A percentile compares a stretch with the other conserved stretches of the same genome.
Conservation (phyloP, 768 basidiomycete genomes). For the Russula vinacea region DNA sequence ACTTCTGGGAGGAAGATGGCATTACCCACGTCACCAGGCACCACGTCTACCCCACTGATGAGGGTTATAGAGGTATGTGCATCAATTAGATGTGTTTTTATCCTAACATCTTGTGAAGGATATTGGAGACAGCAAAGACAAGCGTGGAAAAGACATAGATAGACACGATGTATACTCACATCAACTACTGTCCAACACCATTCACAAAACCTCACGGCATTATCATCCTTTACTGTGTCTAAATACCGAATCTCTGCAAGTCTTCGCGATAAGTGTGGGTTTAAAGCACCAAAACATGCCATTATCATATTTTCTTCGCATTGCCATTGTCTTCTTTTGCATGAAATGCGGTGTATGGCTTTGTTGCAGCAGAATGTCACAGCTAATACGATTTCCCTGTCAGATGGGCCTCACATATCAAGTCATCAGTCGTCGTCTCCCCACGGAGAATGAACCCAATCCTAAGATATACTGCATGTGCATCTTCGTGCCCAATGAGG, state of each 20-base stretch:
- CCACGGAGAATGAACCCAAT: constrained; percentile 86
- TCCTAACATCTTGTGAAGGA: too few species aligned
- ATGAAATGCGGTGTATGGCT: constrained; percentile 13
- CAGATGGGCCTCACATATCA: constrained; percentile 85
- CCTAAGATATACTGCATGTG: constrained; percentile 99
- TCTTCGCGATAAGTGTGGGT: constrained; percentile 35
- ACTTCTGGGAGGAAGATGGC: too few species aligned
- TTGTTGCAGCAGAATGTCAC: constrained; percentile 17
- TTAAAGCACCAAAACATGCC: background rate
- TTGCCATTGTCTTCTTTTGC: background rate
- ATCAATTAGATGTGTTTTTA: too few species aligned
- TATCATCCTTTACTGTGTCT: constrained; percentile 35
- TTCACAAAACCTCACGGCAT: constrained; percentile 13
- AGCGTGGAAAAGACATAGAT: too few species aligned
- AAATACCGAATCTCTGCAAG: constrained; percentile 28
- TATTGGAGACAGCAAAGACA: too few species aligned
- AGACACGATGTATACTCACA: too few species aligned
- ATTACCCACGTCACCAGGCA: too few species aligned
- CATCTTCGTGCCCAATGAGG: constrained; percentile 97
- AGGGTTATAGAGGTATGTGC: too few species aligned
- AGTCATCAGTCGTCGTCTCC: constrained; percentile 95
- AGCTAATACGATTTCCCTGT: constrained; percentile 6
- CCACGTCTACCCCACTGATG: too few species aligned
- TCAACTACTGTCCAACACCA: too few species aligned
- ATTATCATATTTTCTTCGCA: background rate